Conservation (phyloP, 2,329 filamentous ascomycete species). For the Escovopsis sp. region DNA sequence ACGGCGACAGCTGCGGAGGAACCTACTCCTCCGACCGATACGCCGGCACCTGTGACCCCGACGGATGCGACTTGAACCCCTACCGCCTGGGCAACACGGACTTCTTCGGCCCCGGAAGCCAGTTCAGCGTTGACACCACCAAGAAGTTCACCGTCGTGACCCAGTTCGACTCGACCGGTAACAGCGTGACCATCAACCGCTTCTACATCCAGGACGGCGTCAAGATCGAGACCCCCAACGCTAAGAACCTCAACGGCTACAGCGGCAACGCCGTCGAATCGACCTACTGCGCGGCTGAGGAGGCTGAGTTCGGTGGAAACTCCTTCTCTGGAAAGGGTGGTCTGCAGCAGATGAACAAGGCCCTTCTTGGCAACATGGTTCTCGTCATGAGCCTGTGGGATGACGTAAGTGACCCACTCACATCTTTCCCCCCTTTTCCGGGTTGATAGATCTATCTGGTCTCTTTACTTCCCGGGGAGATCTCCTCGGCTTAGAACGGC, state of each 20-base stretch:
- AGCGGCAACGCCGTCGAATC: constrained; percentile 37
- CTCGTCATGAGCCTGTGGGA: constrained; percentile 43
- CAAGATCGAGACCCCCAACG: constrained; percentile 37
- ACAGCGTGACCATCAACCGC: constrained; percentile 45
- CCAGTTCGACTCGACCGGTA: constrained; percentile 42
- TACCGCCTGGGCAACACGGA: constrained; percentile 49
- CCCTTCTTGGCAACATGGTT: constrained; percentile 28
- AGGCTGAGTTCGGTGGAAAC: constrained; percentile 39
- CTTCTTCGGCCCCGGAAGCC: constrained; percentile 45
- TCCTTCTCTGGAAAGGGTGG: constrained; percentile 43
- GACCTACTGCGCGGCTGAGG: constrained; percentile 43
- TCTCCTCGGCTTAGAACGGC: too few relatives aligned
- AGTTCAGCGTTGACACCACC: constrained; percentile 43
- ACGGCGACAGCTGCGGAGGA: constrained; percentile 35
- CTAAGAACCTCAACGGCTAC: constrained; percentile 23
- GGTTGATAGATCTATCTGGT: too few relatives aligned
- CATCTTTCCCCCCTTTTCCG: too few relatives aligned
- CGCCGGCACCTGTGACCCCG: constrained; percentile 48
- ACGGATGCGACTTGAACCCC: constrained; percentile 57
- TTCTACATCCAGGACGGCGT: constrained; percentile 49
- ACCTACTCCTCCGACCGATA: constrained; percentile 40
- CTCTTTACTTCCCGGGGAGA: too few relatives aligned
- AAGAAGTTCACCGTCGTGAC: constrained; percentile 51
- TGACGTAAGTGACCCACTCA: constrained; percentile 26
- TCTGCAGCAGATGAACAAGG: constrained; percentile 38